These are phyloP conservation scores for Telopea speciosissima DNA, from an alignment of 177 flowering plant species.

Conservation along the genomic window DNA sequence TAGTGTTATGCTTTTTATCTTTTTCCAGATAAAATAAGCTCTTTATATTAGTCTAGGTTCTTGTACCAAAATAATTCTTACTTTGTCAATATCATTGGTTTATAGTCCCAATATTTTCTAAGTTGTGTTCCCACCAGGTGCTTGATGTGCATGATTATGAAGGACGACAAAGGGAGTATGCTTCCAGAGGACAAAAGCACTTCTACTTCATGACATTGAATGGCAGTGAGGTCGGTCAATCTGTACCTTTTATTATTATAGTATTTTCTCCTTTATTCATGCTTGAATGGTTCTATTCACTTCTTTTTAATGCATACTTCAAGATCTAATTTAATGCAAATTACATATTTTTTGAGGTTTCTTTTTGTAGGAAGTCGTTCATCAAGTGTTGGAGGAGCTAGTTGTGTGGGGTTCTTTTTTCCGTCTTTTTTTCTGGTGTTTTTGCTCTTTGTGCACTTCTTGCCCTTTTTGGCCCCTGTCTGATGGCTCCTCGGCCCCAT, in stretches of 20 bases:
- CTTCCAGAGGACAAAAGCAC: slow-evolving; percentile 80
- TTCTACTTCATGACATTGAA: slow-evolving; percentile 98
- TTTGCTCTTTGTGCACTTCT: too few relatives aligned
- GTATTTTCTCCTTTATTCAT: background rate
- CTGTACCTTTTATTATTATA: background rate
- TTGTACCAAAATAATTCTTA: background rate
- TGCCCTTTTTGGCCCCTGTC: too few relatives aligned
- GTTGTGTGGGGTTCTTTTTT: too few relatives aligned
- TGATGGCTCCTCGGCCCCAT: too few relatives aligned
- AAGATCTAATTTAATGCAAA: too few relatives aligned
- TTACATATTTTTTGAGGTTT: too few relatives aligned
- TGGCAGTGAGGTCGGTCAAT: slow-evolving; percentile 76
- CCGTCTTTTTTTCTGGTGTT: too few relatives aligned
- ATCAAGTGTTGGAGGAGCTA: too few relatives aligned
- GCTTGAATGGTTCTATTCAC: too few relatives aligned
- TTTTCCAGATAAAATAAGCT: background rate
- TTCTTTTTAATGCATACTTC: too few relatives aligned
- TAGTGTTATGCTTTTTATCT: background rate
- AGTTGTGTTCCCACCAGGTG: slow-evolving; percentile 43
- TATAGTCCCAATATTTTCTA: background rate
- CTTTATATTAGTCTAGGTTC: background rate
- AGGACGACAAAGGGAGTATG: slow-evolving; percentile 84
- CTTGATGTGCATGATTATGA: slow-evolving; percentile 83
- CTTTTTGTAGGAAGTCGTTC: too few relatives aligned
- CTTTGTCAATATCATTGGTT: background rate